Conservation (phyloP, 129 eudicot species). For the Flaveria bidentis region DNA sequence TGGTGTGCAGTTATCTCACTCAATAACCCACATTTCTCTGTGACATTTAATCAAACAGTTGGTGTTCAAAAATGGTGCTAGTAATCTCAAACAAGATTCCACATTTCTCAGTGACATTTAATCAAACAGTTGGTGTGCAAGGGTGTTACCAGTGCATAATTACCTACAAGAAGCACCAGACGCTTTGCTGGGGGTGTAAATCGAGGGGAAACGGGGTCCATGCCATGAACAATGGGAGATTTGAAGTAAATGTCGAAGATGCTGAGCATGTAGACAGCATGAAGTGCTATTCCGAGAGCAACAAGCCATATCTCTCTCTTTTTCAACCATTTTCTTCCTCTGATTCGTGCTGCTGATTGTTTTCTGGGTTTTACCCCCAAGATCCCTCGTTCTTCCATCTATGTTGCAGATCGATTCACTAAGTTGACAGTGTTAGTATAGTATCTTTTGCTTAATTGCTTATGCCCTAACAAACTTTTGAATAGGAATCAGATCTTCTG, state of each 20-base stretch:
- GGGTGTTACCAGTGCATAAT: neutral
- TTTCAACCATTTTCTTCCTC: conserved; percentile 55
- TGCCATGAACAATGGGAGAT: conserved; percentile 97
- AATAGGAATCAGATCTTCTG: conserved; percentile 11
- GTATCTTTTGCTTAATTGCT: conserved; percentile 14
- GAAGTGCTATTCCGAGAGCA: conserved; percentile 73
- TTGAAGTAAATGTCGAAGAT: conserved; percentile 98
- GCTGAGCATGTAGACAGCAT: conserved; percentile 97
- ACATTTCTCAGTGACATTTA: conserved; percentile 25
- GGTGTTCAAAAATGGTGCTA: conserved; percentile 12
- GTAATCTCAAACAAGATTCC: conserved; percentile 3
- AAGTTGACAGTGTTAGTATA: conserved; percentile 8
- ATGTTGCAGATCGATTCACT: conserved; percentile 14
- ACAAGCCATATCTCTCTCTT: conserved; percentile 87
- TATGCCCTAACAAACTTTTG: conserved; percentile 27
- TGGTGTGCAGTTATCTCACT: conserved; percentile 26
- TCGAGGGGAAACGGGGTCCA: conserved; percentile 86
- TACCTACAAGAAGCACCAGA: conserved; percentile 87
- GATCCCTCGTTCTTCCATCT: conserved; percentile 53
- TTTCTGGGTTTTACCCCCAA: conserved; percentile 41
- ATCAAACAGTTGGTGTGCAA: conserved; percentile 45
- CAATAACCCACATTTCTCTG: conserved; percentile 2
- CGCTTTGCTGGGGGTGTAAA: conserved; percentile 85
- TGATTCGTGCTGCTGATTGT: conserved; percentile 41
- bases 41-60: conserved; percentile 41